Evolutionary conservation across 2,329 filamentous ascomycete species (phyloP).

Genomic region (Colletotrichum karsti): DNA sequence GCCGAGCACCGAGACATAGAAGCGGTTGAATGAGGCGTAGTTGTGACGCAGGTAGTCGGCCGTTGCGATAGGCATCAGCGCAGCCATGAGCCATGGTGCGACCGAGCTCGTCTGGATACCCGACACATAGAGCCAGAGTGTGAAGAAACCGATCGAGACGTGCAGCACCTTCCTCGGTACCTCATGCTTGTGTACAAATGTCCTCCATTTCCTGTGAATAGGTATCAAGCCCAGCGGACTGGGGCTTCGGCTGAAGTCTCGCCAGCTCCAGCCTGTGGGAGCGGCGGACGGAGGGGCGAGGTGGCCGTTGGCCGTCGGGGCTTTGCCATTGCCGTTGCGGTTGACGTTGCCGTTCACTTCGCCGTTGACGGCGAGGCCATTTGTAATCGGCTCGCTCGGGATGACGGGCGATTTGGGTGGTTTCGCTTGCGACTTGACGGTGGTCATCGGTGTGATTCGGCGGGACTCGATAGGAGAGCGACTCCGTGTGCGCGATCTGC

Average conservation of each 20-base stretch:
- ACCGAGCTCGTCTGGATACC: conserved; percentile 82
- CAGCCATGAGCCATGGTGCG: conserved; percentile 82
- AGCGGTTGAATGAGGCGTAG: conserved; percentile 80
- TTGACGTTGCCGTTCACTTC: conserved; percentile 37
- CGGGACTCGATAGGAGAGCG: conserved; percentile 70
- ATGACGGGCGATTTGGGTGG: conserved; percentile 36
- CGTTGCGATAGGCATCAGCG: conserved; percentile 83
- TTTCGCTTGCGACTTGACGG: conserved; percentile 50
- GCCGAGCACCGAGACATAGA: conserved; percentile 87
- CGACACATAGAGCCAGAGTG: conserved; percentile 83
- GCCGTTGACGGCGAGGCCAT: conserved; percentile 30
- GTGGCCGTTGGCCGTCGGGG: conserved; percentile 66
- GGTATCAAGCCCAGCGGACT: conserved; percentile 94
- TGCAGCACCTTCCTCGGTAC: conserved; percentile 93
- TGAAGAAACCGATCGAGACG: conserved; percentile 95
- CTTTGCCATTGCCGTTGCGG: conserved; percentile 38
- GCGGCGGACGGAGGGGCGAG: conserved; percentile 71
- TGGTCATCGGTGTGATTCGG: conserved; percentile 61
- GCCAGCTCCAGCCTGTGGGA: conserved; percentile 77
- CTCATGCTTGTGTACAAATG: conserved; percentile 95
- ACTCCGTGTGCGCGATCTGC: conserved; percentile 74
- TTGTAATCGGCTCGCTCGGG: conserved; percentile 31
- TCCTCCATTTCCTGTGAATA: conserved; percentile 90
- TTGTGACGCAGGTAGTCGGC: conserved; percentile 86
- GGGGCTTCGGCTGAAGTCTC: conserved; percentile 88